Base-by-base conservation (phyloP, 306 rosid species). In the Erythrophleum fordii region DNA sequence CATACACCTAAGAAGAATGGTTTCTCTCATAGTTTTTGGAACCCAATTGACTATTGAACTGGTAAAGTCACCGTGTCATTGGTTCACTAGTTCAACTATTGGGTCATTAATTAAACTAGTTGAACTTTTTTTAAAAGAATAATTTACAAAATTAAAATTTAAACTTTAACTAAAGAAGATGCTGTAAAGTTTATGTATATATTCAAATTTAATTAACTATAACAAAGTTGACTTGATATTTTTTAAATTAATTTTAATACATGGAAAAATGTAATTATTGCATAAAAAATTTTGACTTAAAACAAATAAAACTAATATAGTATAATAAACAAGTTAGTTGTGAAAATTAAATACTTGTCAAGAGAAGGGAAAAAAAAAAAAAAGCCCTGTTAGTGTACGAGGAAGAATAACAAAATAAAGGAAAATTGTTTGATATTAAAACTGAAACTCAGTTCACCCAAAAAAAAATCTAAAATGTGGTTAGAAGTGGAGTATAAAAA, bases 1-100 rank as follows among this genome's bases (percentile, higher is more conserved):
- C 75, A 61, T 82, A 31, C 77, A 78, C 82, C 77, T 66, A 78
- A 37, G 83, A 82, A 72, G 71, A 80, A 28, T 74, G 25, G n/a
- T n/a, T 52, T 52, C 59, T 20, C 56, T 51, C 6, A n/a, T 1
- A 37, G 42, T 6, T 37, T 37, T 37, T 5, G 29, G 14, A 55
- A 55, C 61, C 20, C 26, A 53, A 55, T 29, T 22, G 12, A 14
- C 29, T 9, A 23, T 56, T 22, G 29, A 55, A 20, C 61, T 22
- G 9, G 2, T 22, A 29, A 55, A 20, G 29, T 55, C 61, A 55
- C 10, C 0, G 4, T 55, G 10, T 16, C 17, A 1, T 16, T 26
- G 29, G 14, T 22, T 53, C 62, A 1, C 22, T 56, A 14, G 29
- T 23, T 55, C 29, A 20, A 9, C 29, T 55, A 29, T 55, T 22